phyloP scores from a whole-genome alignment of 306 rosid genomes.

The peach (Prunus persica) region Prunus_persica_NCBIv2 NC_034010.1:19453001-19453500 shows the following conservation, averaged over 20 bases:
- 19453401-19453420: slow-evolving; percentile 45
- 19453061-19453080: background rate
- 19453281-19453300: slow-evolving; percentile 49
- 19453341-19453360: slow-evolving; percentile 19
- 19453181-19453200: slow-evolving; percentile 54
- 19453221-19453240: slow-evolving; percentile 69
- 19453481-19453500: slow-evolving; percentile 72
- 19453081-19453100: background rate
- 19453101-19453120: background rate
- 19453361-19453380: slow-evolving; percentile 9
- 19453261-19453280: slow-evolving; percentile 31
- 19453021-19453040: slow-evolving; percentile 43
- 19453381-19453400: slow-evolving; percentile 46
- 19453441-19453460: slow-evolving; percentile 20
- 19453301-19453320: background rate
- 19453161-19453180: slow-evolving; percentile 49
- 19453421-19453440: slow-evolving; percentile 19
- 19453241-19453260: slow-evolving; percentile 42
- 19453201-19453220: slow-evolving; percentile 50
- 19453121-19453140: slow-evolving; percentile 66
- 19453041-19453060: background rate
- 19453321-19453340: slow-evolving; percentile 22
- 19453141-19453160: slow-evolving; percentile 69
- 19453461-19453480: slow-evolving; percentile 44
- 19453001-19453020: slow-evolving; percentile 58